These are phyloP conservation scores for Rhodosporidiobolus odoratus DNA, from an alignment of 768 basidiomycete species.

Conservation along the genomic window DNA sequence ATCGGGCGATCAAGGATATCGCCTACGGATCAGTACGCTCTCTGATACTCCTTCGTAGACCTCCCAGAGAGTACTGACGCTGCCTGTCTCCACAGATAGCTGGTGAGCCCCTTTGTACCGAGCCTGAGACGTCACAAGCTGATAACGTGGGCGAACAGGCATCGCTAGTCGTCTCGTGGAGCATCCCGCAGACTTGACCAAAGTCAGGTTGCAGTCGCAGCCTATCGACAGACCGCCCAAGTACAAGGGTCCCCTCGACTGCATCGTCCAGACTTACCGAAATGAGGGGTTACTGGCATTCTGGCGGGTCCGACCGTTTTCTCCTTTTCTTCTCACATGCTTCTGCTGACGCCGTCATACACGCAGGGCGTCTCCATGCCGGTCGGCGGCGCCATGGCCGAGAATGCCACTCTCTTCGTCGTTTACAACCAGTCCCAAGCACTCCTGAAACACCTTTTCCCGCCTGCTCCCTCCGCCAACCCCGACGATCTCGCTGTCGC, in stretches of 20 bases:
- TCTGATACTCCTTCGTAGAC: not conserved
- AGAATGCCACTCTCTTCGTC: conserved; percentile 83
- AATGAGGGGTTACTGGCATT: conserved; percentile 77
- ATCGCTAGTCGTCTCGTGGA: conserved; percentile 79
- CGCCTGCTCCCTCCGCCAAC: conserved; percentile 43
- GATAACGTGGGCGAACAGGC: conserved; percentile 61
- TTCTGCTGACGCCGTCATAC: not conserved
- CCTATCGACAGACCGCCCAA: conserved; percentile 64
- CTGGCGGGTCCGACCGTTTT: conserved; percentile 66
- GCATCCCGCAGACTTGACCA: conserved; percentile 92
- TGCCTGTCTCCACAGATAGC: conserved; percentile 37
- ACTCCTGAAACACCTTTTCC: conserved; percentile 44
- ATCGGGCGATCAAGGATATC: conserved; percentile 36
- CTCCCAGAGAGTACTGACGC: not conserved
- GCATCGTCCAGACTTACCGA: conserved; percentile 70
- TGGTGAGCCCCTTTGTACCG: not conserved
- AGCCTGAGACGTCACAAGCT: not conserved
- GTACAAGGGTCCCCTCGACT: conserved; percentile 83
- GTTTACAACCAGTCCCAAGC: conserved; percentile 66
- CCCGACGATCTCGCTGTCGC: conserved; percentile 52
- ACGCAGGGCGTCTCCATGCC: conserved; percentile 81
- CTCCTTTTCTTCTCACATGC: conserved; percentile 35
- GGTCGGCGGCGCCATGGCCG: conserved; percentile 81
- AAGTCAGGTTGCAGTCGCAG: conserved; percentile 88
- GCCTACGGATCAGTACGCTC: conserved; percentile 37